These are phyloP conservation scores for Penicillium vulpinum DNA, from an alignment of 2,329 filamentous ascomycete species.

Conservation along the genomic window DNA sequence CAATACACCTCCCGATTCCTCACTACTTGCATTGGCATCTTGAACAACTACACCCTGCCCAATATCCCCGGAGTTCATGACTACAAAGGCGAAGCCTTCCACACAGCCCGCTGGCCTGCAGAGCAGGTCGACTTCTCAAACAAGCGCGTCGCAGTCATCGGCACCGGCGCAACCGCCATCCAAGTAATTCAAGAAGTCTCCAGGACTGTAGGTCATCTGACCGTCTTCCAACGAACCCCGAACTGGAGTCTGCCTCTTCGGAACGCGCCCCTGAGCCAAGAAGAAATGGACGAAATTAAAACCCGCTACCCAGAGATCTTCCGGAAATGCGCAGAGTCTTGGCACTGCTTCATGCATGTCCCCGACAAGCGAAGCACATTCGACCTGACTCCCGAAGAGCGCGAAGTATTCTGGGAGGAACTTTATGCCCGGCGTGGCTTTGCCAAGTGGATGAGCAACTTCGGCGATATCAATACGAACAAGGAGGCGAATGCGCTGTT, in stretches of 20 bases:
- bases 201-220: constrained; percentile 17
- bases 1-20: constrained; percentile 3
- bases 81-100: constrained; percentile 26
- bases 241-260: constrained; percentile 30
- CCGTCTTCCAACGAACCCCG: constrained; percentile 27
- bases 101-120: constrained; percentile 29
- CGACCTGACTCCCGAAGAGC: not conserved
- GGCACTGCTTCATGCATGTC: not conserved
- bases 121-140: constrained; percentile 16
- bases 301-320: not conserved
- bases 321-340: not conserved
- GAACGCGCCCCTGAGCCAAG: not conserved
- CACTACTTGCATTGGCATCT: constrained; percentile 8
- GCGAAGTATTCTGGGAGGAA: constrained; percentile 15
- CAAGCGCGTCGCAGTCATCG: constrained; percentile 45
- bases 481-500: constrained; percentile 11
- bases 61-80: constrained; percentile 22
- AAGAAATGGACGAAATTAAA: not conserved
- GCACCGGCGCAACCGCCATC: constrained; percentile 46
- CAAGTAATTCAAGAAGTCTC: constrained; percentile 33
- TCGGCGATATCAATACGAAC: constrained; percentile 19
- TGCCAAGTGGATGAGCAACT: constrained; percentile 25
- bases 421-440: constrained; percentile 21
- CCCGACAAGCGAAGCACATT: not conserved
- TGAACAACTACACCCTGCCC: constrained; percentile 24